phyloP scores from a whole-genome alignment of 2,329 filamentous ascomycete species.

The Aspergillus texensis region DNA sequence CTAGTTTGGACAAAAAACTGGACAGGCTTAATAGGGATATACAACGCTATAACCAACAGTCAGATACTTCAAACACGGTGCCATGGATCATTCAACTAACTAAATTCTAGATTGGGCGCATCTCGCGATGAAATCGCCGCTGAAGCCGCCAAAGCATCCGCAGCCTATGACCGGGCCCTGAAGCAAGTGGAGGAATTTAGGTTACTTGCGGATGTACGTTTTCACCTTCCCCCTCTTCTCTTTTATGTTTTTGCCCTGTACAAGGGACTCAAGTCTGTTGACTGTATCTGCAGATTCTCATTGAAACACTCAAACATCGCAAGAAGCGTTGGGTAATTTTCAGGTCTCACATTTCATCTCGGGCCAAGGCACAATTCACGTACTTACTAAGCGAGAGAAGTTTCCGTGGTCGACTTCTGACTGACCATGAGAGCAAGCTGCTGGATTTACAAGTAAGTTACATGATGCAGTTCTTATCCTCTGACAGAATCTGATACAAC shows the following conservation, averaged over 20 bases:
- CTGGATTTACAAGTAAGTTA: constrained; percentile 71
- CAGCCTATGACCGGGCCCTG: constrained; percentile 40
- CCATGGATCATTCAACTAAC: constrained; percentile 27
- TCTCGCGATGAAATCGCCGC: constrained; percentile 66
- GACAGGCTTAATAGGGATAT: constrained; percentile 61
- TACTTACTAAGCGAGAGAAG: constrained; percentile 87
- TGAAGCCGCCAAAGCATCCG: constrained; percentile 40
- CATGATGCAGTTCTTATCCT: not conserved
- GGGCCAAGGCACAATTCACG: constrained; percentile 81
- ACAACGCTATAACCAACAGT: constrained; percentile 57
- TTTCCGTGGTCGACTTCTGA: constrained; percentile 78
- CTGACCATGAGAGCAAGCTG: constrained; percentile 74
- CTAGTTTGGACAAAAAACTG: constrained; percentile 52
- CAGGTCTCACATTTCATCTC: constrained; percentile 80
- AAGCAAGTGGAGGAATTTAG: constrained; percentile 42
- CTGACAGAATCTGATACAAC: constrained; percentile 11
- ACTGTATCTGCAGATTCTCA: constrained; percentile 49
- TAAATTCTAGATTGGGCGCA: constrained; percentile 56
- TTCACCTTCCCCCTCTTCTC: not conserved
- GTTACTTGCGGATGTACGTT: constrained; percentile 42
- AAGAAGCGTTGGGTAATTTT: constrained; percentile 78
- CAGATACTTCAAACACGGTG: constrained; percentile 20
- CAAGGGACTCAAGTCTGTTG: constrained; percentile 10
- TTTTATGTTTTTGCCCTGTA: constrained; percentile 25
- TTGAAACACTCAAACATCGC: constrained; percentile 67